Evolutionary conservation across 1,284 basidiomycete genomes (phyloP), one percentile per base, ranked within the genome.

Genomic region (Leccinum pallidistipes): DNA sequence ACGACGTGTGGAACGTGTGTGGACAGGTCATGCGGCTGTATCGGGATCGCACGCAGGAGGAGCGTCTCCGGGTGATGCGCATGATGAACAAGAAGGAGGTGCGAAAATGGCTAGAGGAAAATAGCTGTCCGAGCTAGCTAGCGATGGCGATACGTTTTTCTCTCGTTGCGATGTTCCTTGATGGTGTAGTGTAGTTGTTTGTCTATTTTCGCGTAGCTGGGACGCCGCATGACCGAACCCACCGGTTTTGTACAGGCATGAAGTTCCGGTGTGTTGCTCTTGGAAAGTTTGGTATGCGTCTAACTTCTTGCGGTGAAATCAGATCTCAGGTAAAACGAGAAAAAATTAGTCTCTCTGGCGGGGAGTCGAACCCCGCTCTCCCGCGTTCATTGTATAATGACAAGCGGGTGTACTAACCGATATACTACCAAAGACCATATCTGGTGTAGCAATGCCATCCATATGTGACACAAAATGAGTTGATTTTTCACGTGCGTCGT

Each of bases 21-120:
- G 94, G 92, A 11, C 82, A 83, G 66, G 84, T 95, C 56, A 91
- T 92, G 89, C 80, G 86, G 49, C 76, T 96, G 5, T 97, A 92
- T 72, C 81, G 87, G 5, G 71, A 79, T 56, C 74, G 83, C 54
- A 75, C 71, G 11, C 60, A 58, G 40, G 74, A 74, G 52, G 74
- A 75, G n/a, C 65, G 64, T 58, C 64, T 71, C 14, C 76, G 79
- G 67, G 79, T 84, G 16, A 69, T 82, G 64, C 78, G 77, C 40
- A 77, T 91, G 80, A 76, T 89, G 29, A 81, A 79, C 40, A 92
- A 91, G 77, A 87, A 86, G 73, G 87, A 86, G 36, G 83, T 92
- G 24, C 81, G 90, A 61, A 80, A 79, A 68, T 92, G 91, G 91
- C 67, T 91, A n/a, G 90, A 90, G 62, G 81, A 83, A 61, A 71